These are phyloP conservation scores for Suillus brevipes DNA, from an alignment of 768 basidiomycete genomes.

Conservation along the genomic window DNA sequence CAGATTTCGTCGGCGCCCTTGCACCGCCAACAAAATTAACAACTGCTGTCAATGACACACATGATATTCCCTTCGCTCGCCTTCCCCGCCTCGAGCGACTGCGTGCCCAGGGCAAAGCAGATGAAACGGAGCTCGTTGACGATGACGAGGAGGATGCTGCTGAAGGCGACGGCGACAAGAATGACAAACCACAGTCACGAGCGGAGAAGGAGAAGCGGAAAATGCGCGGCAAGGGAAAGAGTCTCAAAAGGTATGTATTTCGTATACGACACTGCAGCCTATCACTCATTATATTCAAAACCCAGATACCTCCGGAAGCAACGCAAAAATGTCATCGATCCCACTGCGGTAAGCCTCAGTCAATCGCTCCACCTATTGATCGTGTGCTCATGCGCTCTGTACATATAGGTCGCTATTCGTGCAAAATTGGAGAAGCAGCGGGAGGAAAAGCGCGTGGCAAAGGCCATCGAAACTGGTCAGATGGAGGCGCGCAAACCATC, in stretches of 20 bases:
- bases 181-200: slow-evolving; percentile 24
- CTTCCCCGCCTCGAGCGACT: slow-evolving; percentile 78
- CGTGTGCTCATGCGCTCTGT: background rate
- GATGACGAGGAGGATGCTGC: slow-evolving; percentile 40
- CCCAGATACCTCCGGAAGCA: slow-evolving; percentile 78
- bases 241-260: slow-evolving; percentile 63
- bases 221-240: slow-evolving; percentile 88
- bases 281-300: background rate
- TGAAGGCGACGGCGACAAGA: slow-evolving; percentile 30
- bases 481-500: slow-evolving; percentile 32
- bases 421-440: slow-evolving; percentile 63
- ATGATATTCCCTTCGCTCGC: slow-evolving; percentile 63
- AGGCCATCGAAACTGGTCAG: slow-evolving; percentile 34
- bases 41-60: slow-evolving; percentile 45
- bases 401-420: slow-evolving; percentile 55
- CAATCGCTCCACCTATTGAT: slow-evolving; percentile 1
- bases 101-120: slow-evolving; percentile 70
- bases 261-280: background rate
- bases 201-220: slow-evolving; percentile 60
- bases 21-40: slow-evolving; percentile 61
- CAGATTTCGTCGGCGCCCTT: slow-evolving; percentile 72
- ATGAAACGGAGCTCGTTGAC: slow-evolving; percentile 56
- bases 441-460: slow-evolving; percentile 42
- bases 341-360: slow-evolving; percentile 53
- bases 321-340: slow-evolving; percentile 93